phyloP scores from a whole-genome alignment of 2,329 filamentous ascomycete genomes.

The Pseudohalonectria lignicola region DNA sequence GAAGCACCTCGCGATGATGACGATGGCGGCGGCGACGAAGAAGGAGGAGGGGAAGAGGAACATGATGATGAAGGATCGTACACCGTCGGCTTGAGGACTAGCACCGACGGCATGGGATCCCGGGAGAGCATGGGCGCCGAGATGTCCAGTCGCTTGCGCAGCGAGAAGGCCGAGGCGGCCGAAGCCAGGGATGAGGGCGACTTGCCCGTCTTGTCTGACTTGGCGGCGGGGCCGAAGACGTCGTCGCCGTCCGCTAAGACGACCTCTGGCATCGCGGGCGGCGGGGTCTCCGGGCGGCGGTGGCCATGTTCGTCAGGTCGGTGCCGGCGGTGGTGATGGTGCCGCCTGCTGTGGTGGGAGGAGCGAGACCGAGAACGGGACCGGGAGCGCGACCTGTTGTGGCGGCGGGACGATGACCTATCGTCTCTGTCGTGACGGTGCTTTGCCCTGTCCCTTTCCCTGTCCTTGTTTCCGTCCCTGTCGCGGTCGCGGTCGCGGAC shows the following conservation, averaged over 20 bases:
- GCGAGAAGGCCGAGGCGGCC: no score
- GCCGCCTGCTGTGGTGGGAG: conserved; percentile 6
- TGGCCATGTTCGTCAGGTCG: conserved; percentile 10
- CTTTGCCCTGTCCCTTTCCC: no score
- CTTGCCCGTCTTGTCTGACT: no score
- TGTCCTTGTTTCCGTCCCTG: conserved; percentile 11
- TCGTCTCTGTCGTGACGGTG: conserved; percentile 9
- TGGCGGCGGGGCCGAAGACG: conserved; percentile 9
- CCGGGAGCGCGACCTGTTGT: conserved; percentile 13
- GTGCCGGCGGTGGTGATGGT: conserved; percentile 10
- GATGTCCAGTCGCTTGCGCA: conserved; percentile 21
- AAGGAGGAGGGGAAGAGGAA: conserved; percentile 1
- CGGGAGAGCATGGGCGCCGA: conserved; percentile 37
- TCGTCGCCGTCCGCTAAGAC: conserved; percentile 7
- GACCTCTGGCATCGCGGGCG: conserved; percentile 3
- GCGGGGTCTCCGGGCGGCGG: conserved; percentile 3
- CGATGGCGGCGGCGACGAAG: conserved; percentile 5
- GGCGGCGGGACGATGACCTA: conserved; percentile 16
- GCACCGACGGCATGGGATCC: conserved; percentile 29
- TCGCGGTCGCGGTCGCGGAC: conserved; percentile 4
- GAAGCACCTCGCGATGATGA: no score
- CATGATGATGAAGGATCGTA: conserved; percentile 32
- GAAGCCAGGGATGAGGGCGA: conserved; percentile 2
- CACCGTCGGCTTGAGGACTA: conserved; percentile 43
- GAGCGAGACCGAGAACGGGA: conserved; percentile 8